phyloP scores from a whole-genome alignment of 2,329 filamentous ascomycete species.

The Fusarium cyanostomum region DNA sequence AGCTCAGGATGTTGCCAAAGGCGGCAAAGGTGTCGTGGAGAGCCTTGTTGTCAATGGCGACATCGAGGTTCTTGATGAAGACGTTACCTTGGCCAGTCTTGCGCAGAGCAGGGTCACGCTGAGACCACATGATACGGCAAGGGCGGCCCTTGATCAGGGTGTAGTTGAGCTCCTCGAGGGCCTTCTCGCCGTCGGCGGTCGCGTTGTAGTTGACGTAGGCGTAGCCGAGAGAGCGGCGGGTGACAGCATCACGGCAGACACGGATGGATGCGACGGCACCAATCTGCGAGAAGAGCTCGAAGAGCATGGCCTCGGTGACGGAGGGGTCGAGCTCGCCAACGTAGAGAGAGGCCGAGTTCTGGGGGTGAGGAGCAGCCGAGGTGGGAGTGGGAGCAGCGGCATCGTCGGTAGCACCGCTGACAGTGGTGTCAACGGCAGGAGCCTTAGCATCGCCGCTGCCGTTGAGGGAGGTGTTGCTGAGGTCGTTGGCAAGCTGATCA shows the following conservation, averaged over 20 bases:
- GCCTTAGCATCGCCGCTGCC: conserved; percentile 72
- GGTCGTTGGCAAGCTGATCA: conserved; percentile 84
- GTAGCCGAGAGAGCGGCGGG: conserved; percentile 97
- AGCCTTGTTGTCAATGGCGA: conserved; percentile 99
- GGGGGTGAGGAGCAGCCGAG: conserved; percentile 80
- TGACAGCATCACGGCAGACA: conserved; percentile 99
- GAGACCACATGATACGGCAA: conserved; percentile 99
- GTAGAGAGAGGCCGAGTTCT: conserved; percentile 97
- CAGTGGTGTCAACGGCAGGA: conserved; percentile 79
- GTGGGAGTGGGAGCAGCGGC: conserved; percentile 75
- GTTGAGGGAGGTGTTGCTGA: conserved; percentile 76
- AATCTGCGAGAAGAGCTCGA: conserved; percentile 99
- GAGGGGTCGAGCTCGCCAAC: conserved; percentile 98
- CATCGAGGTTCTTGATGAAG: conserved; percentile 99
- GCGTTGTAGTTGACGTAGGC: conserved; percentile 99
- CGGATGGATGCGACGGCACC: conserved; percentile 98
- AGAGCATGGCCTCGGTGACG: conserved; percentile 99
- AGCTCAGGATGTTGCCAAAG: conserved; percentile 98
- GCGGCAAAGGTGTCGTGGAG: conserved; percentile 99
- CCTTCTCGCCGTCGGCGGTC: conserved; percentile 94
- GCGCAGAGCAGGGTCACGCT: conserved; percentile 97
- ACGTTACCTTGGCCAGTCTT: conserved; percentile 99
- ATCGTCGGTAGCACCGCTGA: conserved; percentile 63
- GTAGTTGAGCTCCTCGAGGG: conserved; percentile 99
- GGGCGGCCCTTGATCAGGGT: conserved; percentile 98